These are phyloP conservation scores for Kwoniella sp. DNA, from an alignment of 768 basidiomycete genomes.

Conservation along the genomic window DNA sequence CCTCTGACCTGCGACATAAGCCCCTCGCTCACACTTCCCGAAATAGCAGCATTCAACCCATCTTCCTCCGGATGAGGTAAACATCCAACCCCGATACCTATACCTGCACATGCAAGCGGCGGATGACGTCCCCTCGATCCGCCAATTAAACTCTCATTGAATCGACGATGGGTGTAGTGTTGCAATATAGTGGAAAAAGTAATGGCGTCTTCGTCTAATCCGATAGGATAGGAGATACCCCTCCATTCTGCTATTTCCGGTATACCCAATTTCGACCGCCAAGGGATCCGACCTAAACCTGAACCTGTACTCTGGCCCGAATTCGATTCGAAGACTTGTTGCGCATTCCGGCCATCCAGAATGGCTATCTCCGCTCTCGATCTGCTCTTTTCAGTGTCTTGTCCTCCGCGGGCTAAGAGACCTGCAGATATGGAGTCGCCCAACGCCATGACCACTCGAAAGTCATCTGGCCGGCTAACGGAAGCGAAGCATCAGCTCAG, in stretches of 20 bases:
- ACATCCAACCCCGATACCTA: slow-evolving; percentile 6
- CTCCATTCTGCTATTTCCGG: slow-evolving; percentile 34
- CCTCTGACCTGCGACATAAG: slow-evolving; percentile 44
- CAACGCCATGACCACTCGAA: slow-evolving; percentile 52
- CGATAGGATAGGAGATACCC: slow-evolving; percentile 41
- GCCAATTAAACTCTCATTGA: slow-evolving; percentile 17
- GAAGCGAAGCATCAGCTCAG: no score
- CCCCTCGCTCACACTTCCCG: slow-evolving; percentile 35
- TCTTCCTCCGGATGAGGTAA: slow-evolving; percentile 27
- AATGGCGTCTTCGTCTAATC: slow-evolving; percentile 29
- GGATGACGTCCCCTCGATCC: slow-evolving; percentile 30
- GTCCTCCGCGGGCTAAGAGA: slow-evolving; percentile 40
- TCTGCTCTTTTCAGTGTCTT: slow-evolving; percentile 5
- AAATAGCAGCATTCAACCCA: slow-evolving; percentile 49
- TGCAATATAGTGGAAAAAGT: slow-evolving; percentile 36
- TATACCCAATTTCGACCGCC: neutral
- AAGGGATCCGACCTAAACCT: neutral
- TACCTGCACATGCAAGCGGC: slow-evolving; percentile 23
- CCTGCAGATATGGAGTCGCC: slow-evolving; percentile 56
- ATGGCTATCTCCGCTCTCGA: neutral
- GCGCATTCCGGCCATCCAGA: neutral
- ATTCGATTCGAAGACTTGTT: neutral
- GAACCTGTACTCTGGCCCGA: no score
- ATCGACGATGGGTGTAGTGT: slow-evolving; percentile 14
- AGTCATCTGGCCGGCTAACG: slow-evolving; percentile 54